These are phyloP conservation scores for Aspergillus heteromorphus DNA, from an alignment of 495 filamentous ascomycete species.

Conservation along the genomic window DNA sequence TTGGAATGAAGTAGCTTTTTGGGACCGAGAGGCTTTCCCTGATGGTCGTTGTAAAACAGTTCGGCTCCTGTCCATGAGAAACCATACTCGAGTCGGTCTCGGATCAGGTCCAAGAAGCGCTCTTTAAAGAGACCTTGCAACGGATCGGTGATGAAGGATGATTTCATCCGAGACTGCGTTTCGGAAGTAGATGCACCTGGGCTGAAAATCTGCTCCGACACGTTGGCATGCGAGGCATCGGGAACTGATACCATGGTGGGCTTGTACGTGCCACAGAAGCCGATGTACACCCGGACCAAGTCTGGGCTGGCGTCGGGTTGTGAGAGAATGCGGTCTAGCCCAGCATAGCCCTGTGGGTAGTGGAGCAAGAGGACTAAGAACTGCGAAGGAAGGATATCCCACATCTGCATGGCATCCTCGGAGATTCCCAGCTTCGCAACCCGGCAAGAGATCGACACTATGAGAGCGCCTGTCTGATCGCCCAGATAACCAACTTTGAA, in stretches of 20 bases:
- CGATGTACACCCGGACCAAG: slow-evolving; percentile 37
- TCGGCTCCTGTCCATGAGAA: slow-evolving; percentile 72
- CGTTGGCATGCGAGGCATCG: slow-evolving; percentile 39
- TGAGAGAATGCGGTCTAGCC: slow-evolving; percentile 45
- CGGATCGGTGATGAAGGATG: slow-evolving; percentile 63
- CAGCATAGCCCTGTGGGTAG: slow-evolving; percentile 54
- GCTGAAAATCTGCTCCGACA: not conserved
- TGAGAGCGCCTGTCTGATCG: slow-evolving; percentile 49
- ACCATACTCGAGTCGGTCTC: slow-evolving; percentile 46
- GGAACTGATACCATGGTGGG: slow-evolving; percentile 37
- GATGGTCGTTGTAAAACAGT: slow-evolving; percentile 42
- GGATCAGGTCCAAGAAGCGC: slow-evolving; percentile 59
- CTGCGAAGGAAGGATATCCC: slow-evolving; percentile 61
- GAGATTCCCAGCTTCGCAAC: slow-evolving; percentile 69
- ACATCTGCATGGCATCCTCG: slow-evolving; percentile 69
- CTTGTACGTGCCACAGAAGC: slow-evolving; percentile 46
- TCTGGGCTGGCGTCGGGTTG: not conserved
- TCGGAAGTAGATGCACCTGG: not conserved
- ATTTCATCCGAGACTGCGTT: not conserved
- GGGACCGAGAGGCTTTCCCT: slow-evolving; percentile 23
- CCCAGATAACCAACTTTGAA: slow-evolving; percentile 68
- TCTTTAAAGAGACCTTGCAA: slow-evolving; percentile 66
- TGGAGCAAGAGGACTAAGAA: slow-evolving; percentile 77
- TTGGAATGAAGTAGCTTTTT: slow-evolving; percentile 1
- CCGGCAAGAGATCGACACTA: slow-evolving; percentile 56